These are phyloP conservation scores for Chaetomidium leptoderma DNA, from an alignment of 495 filamentous ascomycete species.

Conservation along the genomic window DNA sequence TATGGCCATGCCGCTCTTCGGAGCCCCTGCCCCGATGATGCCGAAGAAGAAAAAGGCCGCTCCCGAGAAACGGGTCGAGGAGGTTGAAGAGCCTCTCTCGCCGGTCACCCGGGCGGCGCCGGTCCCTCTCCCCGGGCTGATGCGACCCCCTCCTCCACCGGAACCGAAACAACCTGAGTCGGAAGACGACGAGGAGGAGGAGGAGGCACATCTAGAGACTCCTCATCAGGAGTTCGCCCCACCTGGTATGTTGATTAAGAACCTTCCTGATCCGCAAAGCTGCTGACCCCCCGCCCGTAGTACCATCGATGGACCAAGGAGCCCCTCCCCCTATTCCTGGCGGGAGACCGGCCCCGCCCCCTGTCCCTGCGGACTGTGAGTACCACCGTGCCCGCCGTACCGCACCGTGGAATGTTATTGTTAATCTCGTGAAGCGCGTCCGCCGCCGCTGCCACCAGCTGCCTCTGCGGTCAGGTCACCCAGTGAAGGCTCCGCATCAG, in stretches of 20 bases:
- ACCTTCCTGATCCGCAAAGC: slow-evolving; percentile 15
- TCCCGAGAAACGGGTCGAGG: slow-evolving; percentile 43
- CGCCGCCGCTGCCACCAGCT: slow-evolving; percentile 49
- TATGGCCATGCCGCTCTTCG: slow-evolving; percentile 77
- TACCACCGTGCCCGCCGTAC: slow-evolving; percentile 20
- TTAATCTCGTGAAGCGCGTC: slow-evolving; percentile 53
- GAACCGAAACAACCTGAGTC: slow-evolving; percentile 30
- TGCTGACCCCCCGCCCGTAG: slow-evolving; percentile 35
- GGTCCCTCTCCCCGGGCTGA: slow-evolving; percentile 73
- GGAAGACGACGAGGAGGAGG: slow-evolving; percentile 41
- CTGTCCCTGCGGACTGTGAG: slow-evolving; percentile 65
- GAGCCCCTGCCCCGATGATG: slow-evolving; percentile 47
- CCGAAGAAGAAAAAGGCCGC: slow-evolving; percentile 64
- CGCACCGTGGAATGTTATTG: slow-evolving; percentile 18
- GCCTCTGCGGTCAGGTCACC: slow-evolving; percentile 54
- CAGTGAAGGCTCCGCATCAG: slow-evolving; percentile 81
- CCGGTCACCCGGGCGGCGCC: slow-evolving; percentile 57
- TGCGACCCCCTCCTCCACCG: slow-evolving; percentile 32
- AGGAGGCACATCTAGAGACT: slow-evolving; percentile 31
- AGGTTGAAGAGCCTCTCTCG: slow-evolving; percentile 44
- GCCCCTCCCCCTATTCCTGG: slow-evolving; percentile 57
- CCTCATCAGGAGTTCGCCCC: slow-evolving; percentile 38
- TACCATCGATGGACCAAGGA: slow-evolving; percentile 35
- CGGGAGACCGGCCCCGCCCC: slow-evolving; percentile 64
- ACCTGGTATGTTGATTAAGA: slow-evolving; percentile 45